Evolutionary conservation across 306 rosid genomes (phyloP), one percentile per base, ranked within the genome.

Genomic region (Psophocarpus tetragonolobus): DNA sequence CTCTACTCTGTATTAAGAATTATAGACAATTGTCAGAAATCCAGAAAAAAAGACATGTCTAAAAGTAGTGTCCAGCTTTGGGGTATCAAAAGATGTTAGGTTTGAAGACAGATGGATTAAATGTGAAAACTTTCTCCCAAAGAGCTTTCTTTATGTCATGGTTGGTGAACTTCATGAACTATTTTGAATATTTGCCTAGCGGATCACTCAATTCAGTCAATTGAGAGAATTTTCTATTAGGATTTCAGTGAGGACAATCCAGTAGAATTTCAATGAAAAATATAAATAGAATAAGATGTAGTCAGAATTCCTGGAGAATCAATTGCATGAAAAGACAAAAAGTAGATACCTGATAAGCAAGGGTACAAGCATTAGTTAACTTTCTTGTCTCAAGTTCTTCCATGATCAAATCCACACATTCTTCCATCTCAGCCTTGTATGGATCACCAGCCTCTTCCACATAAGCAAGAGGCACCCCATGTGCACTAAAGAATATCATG

Each of bases 391-490:
- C 97, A 42, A 92, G 85, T 74, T 92, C 97, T 73, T 92, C 96
- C 92, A 90, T 92, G 45, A 92, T 92, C 83, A 92, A 83, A 83
- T 90, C 96, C 73, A 92, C 86, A 69, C 96, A 90, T 86, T 92
- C 93, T 82, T 92, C 97, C 97, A 92, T 92, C 85, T 92, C 97
- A 61, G 92, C 91, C 87, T 92, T 92, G 87, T 92, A 92, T 29
- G 97, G 97, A 83, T 92, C 96, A 41, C 97, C 97, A 14, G 96
- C 97, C 82, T 90, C 96, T 85, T 92, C 97, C 68, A 92, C 97
- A 73, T 92, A 92, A 50, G 97, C 97, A 82, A 92, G 91, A 4
- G 97, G 97, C 21, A 92, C 96, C 26, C 97, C 96, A 56, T 92
- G 97, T 2, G 97, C 96, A 57, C 97, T 92, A 79, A 92, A 92